Percentiles rank a stretch among this genome's conserved stretches.
phyloP scores from a whole-genome alignment of 73 alveolate species.

The Paramecium primaurelia region DNA sequence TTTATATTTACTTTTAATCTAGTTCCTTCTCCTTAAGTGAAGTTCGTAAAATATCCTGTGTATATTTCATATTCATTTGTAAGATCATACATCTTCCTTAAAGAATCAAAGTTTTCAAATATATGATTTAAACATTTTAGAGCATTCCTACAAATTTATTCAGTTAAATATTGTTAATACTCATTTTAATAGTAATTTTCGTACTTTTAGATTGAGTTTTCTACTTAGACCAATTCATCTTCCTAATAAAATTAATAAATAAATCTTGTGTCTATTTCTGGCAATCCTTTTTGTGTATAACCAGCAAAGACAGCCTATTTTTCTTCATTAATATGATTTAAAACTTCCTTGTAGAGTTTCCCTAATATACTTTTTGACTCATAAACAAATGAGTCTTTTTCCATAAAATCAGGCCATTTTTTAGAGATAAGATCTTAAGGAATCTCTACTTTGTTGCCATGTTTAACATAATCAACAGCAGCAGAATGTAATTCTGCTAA shows the following conservation, averaged over 20 bases:
- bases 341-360: constrained; percentile 56
- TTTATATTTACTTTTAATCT: neutral
- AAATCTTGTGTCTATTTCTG: neutral
- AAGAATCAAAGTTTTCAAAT: constrained; percentile 5
- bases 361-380: constrained; percentile 78
- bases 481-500: constrained; percentile 77
- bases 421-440: constrained; percentile 62
- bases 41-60: constrained; percentile 48
- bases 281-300: neutral
- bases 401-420: constrained; percentile 91
- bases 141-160: neutral
- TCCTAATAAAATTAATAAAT: neutral
- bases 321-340: neutral
- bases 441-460: constrained; percentile 68
- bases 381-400: constrained; percentile 69
- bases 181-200: neutral
- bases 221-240: neutral
- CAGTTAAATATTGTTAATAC: neutral
- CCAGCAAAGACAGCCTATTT: neutral
- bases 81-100: constrained; percentile 34
- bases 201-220: neutral
- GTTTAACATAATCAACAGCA: constrained; percentile 90
- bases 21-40: constrained; percentile 50
- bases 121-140: constrained; percentile 2
- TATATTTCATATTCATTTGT: constrained; percentile 58